Percentiles rank a stretch among this genome's conserved stretches.
Conservation (phyloP, 129 eudicot species). For the Arctium lappa region DNA sequence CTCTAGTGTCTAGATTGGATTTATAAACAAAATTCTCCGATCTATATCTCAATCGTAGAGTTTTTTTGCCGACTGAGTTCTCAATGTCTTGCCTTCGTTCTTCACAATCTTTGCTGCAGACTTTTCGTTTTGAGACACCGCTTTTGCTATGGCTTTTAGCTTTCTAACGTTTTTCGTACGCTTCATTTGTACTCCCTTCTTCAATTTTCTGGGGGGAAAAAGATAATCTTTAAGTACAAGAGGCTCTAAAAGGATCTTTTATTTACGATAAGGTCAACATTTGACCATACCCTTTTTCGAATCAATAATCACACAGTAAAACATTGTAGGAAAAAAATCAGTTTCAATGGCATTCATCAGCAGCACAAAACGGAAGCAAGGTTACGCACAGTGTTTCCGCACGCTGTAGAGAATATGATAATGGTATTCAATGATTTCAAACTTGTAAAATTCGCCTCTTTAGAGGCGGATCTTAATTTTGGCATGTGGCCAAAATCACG, state of each 20-base stretch:
- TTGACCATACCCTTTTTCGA: background rate
- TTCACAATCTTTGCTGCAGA: slow-evolving; percentile 44
- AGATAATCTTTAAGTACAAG: background rate
- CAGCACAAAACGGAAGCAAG: background rate
- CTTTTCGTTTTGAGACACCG: slow-evolving; percentile 68
- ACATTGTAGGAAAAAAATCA: background rate
- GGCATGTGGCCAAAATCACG: background rate
- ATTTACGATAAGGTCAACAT: background rate
- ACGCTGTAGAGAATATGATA: background rate
- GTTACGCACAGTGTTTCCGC: background rate
- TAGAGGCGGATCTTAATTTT: background rate
- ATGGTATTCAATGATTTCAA: background rate
- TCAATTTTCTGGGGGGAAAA: slow-evolving; percentile 47
- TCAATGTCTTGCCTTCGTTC: slow-evolving; percentile 65
- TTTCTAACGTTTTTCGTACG: slow-evolving; percentile 64
- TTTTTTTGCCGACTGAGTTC: slow-evolving; percentile 69
- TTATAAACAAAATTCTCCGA: background rate
- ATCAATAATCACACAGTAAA: background rate
- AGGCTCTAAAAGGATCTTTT: background rate
- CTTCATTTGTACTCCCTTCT: slow-evolving; percentile 87
- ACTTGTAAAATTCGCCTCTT: no score
- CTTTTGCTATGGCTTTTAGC: slow-evolving; percentile 86
- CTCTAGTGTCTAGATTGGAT: background rate
- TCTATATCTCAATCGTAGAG: slow-evolving; percentile 49
- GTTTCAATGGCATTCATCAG: background rate